Base-by-base conservation (phyloP, 148 eudicot genomes). In the Silene conica region DNA sequence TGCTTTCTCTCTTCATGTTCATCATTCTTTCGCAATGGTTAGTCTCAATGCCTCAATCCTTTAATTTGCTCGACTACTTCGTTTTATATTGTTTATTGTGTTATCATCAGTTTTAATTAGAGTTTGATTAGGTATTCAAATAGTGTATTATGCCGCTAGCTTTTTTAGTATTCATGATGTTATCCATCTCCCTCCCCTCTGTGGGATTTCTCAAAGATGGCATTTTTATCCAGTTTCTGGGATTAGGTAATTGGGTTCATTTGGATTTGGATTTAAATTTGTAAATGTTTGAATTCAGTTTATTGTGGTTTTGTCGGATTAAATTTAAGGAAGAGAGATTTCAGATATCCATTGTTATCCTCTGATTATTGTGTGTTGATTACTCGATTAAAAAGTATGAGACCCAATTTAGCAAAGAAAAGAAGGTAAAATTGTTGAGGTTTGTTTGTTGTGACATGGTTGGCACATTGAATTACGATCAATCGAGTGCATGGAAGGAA, bases 1-100 rank as follows among this genome's bases (percentile, higher is more conserved):
- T 75, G 54, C n/a, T 8, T 38, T 15, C 67, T 55, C 71, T 45
- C 34, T 34, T 26, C 28, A 26, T 26, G 21, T 19, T 23, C 66
- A 11, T 25, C 63, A 10, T 43, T 5, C 62, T 23, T 60, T 69
- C 19, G 3, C 82, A 62, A 80, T 80, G 82, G 82, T 80, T 57
- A 71, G 76, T 20, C 8, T n/a, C 41, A n/a, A 13, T 50, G 16
- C 55, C 14, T 14, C 55, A 50, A 12, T 50, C 9, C 55, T 50
- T 13, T 16, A 31, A 1, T 58, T 31, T 16, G 8, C 48, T 62
- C 46, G 55, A 0, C 21, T 2, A 2, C 62, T 15, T n/a, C 2
- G 16, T 2, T 31, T 25, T 14, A 5, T 3, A 2, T 26, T 13
- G 41, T 63, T 61, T 61, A 22, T 25, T 26, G 41, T 14, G 4